These are phyloP conservation scores for Lenzites betulinus DNA, from an alignment of 768 basidiomycete species.

Conservation along the genomic window DNA sequence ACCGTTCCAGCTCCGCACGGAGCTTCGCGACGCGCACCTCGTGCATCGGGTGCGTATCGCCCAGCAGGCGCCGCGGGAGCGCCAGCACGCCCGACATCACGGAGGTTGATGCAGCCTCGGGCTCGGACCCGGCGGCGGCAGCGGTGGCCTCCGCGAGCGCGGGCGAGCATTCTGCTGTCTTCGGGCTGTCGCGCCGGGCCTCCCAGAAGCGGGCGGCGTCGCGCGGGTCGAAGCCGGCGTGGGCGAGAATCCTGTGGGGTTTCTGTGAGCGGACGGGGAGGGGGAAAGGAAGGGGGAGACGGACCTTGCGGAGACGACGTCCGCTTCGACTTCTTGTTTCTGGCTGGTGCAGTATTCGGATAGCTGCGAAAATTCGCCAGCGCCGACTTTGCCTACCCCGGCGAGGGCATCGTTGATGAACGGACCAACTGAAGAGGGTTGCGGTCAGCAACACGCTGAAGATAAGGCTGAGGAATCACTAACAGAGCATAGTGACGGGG, in stretches of 20 bases:
- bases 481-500: slow-evolving; percentile 80
- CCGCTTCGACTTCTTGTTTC: slow-evolving; percentile 90
- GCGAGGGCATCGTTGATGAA: slow-evolving; percentile 95
- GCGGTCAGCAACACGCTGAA: slow-evolving; percentile 35
- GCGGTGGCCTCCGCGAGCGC: slow-evolving; percentile 24
- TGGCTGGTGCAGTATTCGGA: slow-evolving; percentile 77
- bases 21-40: slow-evolving; percentile 63
- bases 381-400: slow-evolving; percentile 74
- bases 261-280: neutral
- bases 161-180: slow-evolving; percentile 48
- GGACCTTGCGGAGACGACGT: slow-evolving; percentile 82
- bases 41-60: slow-evolving; percentile 67
- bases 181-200: slow-evolving; percentile 42
- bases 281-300: slow-evolving; percentile 22
- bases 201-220: slow-evolving; percentile 86
- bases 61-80: slow-evolving; percentile 37
- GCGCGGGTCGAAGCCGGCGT: slow-evolving; percentile 89
- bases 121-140: neutral
- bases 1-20: slow-evolving; percentile 66
- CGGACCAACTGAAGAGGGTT: slow-evolving; percentile 60
- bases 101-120: no score
- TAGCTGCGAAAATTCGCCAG: slow-evolving; percentile 70
- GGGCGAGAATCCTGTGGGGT: slow-evolving; percentile 73
- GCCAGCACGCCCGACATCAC: neutral
- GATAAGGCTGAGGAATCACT: slow-evolving; percentile 29